Evolutionary conservation across 148 eudicot species (phyloP).

Genomic region (Suaeda aralocaspica): DNA sequence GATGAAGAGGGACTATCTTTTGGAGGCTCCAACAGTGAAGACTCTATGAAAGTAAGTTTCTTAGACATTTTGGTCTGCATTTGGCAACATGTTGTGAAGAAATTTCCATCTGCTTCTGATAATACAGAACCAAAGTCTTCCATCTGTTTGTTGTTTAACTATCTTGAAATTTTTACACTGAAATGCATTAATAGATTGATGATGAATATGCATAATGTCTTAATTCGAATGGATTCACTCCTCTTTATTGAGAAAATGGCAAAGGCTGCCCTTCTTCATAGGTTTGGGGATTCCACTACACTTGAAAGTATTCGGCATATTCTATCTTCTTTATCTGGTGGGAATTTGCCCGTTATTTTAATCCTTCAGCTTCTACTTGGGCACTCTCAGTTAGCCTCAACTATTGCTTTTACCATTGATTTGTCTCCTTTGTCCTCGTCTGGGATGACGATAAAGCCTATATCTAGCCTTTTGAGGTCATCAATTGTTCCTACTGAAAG

Average conservation of each 20-base stretch:
- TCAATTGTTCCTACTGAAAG: slow-evolving; percentile 28
- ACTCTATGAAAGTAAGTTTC: slow-evolving; percentile 40
- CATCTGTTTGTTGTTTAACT: slow-evolving; percentile 41
- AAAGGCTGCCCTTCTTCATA: slow-evolving; percentile 52
- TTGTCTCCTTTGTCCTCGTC: slow-evolving; percentile 37
- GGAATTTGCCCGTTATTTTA: slow-evolving; percentile 40
- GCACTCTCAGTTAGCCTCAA: slow-evolving; percentile 69
- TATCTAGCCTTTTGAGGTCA: slow-evolving; percentile 70
- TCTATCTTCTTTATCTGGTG: slow-evolving; percentile 43
- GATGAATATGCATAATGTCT: slow-evolving; percentile 37
- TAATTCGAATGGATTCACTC: slow-evolving; percentile 47
- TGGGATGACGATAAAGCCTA: slow-evolving; percentile 66
- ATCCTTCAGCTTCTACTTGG: slow-evolving; percentile 72
- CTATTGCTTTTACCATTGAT: slow-evolving; percentile 33
- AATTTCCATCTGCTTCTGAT: slow-evolving; percentile 32
- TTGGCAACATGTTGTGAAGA: slow-evolving; percentile 63
- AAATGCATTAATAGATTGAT: slow-evolving; percentile 45
- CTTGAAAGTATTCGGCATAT: slow-evolving; percentile 51
- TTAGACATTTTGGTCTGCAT: slow-evolving; percentile 48
- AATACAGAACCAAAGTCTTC: slow-evolving; percentile 21
- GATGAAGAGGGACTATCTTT: slow-evolving; percentile 22
- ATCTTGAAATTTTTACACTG: slow-evolving; percentile 53
- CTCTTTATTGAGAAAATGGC: slow-evolving; percentile 58
- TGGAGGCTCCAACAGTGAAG: slow-evolving; percentile 22
- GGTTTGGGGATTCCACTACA: slow-evolving; percentile 71